phyloP scores from a whole-genome alignment of 345 rosid genomes.

The Mallotus nudiflorus region DNA sequence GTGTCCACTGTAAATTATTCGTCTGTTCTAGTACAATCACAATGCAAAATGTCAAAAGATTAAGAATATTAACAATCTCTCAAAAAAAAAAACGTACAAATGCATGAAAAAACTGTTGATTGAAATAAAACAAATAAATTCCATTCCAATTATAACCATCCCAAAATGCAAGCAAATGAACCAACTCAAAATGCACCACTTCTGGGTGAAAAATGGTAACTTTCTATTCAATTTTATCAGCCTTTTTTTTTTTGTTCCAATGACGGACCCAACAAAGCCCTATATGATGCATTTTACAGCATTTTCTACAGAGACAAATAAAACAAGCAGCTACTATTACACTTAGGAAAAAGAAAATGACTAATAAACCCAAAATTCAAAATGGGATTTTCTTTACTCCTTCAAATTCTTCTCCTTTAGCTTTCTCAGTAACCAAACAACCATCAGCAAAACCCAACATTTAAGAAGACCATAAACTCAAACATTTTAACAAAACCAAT shows the following conservation, averaged over 20 bases:
- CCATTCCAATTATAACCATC: neutral
- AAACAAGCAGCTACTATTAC: too few relatives aligned
- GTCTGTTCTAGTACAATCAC: slow-evolving; percentile 52
- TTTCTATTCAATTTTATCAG: neutral
- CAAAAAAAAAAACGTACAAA: neutral
- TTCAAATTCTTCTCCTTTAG: too few relatives aligned
- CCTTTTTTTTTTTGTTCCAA: too few relatives aligned
- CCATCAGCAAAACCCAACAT: neutral
- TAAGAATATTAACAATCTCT: slow-evolving; percentile 2
- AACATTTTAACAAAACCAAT: neutral
- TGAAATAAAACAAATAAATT: neutral
- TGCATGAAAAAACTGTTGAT: neutral
- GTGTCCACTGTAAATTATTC: slow-evolving; percentile 80
- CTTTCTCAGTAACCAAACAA: slow-evolving; percentile 5
- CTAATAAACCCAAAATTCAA: neutral
- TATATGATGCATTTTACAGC: too few relatives aligned
- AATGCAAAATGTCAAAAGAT: slow-evolving; percentile 11
- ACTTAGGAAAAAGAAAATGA: neutral
- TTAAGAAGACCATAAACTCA: slow-evolving; percentile 8
- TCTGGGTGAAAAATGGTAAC: neutral
- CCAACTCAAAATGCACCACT: neutral
- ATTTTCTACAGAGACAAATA: too few relatives aligned
- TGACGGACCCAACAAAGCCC: too few relatives aligned
- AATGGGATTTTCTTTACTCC: neutral
- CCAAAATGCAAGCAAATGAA: slow-evolving; percentile 2